Base-by-base conservation (phyloP, 139 green algal species). In the Haematococcus lacustris region DNA sequence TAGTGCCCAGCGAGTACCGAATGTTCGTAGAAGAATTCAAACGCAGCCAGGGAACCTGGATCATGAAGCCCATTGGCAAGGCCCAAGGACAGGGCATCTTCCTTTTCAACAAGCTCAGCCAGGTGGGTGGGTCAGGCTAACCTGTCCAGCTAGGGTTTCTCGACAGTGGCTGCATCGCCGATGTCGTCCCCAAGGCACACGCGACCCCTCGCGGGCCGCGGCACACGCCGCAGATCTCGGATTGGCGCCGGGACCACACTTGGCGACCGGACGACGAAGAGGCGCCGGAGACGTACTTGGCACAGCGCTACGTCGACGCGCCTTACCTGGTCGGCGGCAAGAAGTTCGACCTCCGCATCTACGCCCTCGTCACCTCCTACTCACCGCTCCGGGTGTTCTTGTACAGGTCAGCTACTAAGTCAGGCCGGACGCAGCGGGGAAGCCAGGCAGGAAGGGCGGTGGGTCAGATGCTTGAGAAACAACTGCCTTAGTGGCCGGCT, bases 331-430 rank as follows among this genome's bases (percentile, higher is more conserved):
- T 71, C 2, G 89, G 86, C 23, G 88, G 88, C 41, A 88, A 87
- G 73, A 96, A 96, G 80, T 96, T 94, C 77, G 91, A 96, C 79
- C 79, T 96, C 38, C 85, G 91, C 37, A 87, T 96, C 57, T 96
- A 96, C 80, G 88, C 80, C 2, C 78, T 96, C 0, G 86, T 92
- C 41, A 81, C 80, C 4, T 84, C 74, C 60, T 94, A 91, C 79
- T 80, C 76, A 13, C 90, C 89, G 0, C 82, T 96, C 28, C 68
- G 85, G 6, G 82, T 90, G 37, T 81, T 85, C 78, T 71, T 88
- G 28, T 80, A 90, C 80, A 77, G 87, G 75, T 87, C 39, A 0
- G 75, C 34, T n/a, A n/a, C n/a, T n/a, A n/a, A 13, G 13, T n/a
- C 13, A 25, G 3, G n/a, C n/a, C n/a, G n/a, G n/a, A n/a, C n/a